A percentile compares a stretch with the other conserved stretches of the same genome.
phyloP scores from a whole-genome alignment of 768 basidiomycete genomes.

The Mycena belliarum region DNA sequence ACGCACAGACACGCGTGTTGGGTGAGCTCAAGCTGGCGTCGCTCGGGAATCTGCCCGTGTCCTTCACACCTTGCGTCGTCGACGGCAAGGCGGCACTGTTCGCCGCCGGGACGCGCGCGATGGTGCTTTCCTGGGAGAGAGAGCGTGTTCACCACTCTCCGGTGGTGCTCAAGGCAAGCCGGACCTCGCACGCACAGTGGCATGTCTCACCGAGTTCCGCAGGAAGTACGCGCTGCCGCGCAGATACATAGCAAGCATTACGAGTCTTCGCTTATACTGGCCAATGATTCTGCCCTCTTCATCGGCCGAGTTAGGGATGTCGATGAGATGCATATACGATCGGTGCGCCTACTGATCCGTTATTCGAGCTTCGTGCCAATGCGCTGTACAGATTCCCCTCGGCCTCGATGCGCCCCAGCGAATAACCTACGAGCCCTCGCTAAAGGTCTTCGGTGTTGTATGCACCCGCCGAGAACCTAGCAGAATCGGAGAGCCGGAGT shows the following conservation, averaged over 20 bases:
- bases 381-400: conserved; percentile 55
- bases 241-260: conserved; percentile 50
- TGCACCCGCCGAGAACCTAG: conserved; percentile 56
- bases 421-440: conserved; percentile 58
- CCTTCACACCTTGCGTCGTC: conserved; percentile 54
- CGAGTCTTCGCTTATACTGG: conserved; percentile 58
- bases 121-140: conserved; percentile 68
- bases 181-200: not conserved
- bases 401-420: conserved; percentile 72
- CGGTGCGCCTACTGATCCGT: conserved; percentile 44
- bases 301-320: conserved; percentile 70
- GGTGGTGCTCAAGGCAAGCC: conserved; percentile 63
- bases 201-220: not conserved
- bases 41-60: conserved; percentile 69
- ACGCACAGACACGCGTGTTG: conserved; percentile 34
- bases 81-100: conserved; percentile 60
- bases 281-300: conserved; percentile 51
- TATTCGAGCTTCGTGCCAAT: conserved; percentile 7
- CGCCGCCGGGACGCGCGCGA: conserved; percentile 70
- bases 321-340: conserved; percentile 79
- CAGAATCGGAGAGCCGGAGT: conserved; percentile 52
- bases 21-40: conserved; percentile 58
- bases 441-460: conserved; percentile 66
- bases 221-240: conserved; percentile 57
- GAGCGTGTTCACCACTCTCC: conserved; percentile 67